Evolutionary conservation across 2,329 filamentous ascomycete genomes (phyloP).

Genomic region (Penicillium nordicum): DNA sequence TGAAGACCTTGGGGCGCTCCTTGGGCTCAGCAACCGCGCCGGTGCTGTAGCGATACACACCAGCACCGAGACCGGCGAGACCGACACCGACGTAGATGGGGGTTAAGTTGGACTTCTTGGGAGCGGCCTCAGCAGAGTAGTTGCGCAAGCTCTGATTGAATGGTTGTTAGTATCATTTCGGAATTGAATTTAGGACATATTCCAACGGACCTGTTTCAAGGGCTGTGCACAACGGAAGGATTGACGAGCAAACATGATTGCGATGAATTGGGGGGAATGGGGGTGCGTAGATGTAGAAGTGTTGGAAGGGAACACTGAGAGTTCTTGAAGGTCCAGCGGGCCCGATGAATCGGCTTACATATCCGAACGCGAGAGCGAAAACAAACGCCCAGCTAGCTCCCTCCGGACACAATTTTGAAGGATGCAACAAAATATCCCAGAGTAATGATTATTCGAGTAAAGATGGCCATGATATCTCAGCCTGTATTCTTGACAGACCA

Average conservation of each 20-base stretch:
- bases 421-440: too few species aligned
- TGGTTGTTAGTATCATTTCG: background rate
- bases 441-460: background rate
- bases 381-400: conserved; percentile 13
- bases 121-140: conserved; percentile 64
- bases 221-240: conserved; percentile 63
- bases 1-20: conserved; percentile 57
- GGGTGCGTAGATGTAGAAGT: background rate
- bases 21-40: conserved; percentile 32
- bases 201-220: conserved; percentile 58
- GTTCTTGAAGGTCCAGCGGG: background rate
- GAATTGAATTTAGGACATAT: background rate
- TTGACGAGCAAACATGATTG: conserved; percentile 65
- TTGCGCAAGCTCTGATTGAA: conserved; percentile 57
- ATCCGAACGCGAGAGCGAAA: conserved; percentile 7
- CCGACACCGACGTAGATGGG: conserved; percentile 52
- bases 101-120: conserved; percentile 55
- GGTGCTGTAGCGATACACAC: conserved; percentile 51
- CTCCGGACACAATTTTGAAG: conserved; percentile 19
- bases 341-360: conserved; percentile 20
- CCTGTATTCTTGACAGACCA: background rate
- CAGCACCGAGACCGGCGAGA: conserved; percentile 50
- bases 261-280: conserved; percentile 8
- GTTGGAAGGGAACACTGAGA: background rate
- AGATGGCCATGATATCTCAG: background rate